A percentile compares a stretch with the other conserved stretches of the same genome.
Conservation (phyloP, 2,329 filamentous ascomycete species). For the Lasiodiplodia theobromae region DNA sequence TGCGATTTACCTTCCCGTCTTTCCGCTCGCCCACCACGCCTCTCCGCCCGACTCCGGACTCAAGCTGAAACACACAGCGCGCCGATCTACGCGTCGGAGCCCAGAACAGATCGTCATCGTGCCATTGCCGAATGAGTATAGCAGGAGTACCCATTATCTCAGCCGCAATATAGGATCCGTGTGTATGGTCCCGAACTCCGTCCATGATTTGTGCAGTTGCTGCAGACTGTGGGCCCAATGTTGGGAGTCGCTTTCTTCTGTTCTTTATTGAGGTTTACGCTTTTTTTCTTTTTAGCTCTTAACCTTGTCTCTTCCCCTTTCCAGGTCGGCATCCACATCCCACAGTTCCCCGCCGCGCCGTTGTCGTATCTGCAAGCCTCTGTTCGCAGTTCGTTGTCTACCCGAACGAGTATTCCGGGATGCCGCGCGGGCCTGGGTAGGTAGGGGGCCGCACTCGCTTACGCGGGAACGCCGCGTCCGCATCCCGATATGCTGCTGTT, state of each 20-base stretch:
- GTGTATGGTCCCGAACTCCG: not conserved
- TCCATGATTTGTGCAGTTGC: not conserved
- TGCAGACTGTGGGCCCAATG: not conserved
- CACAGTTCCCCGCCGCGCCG: slow-evolving; percentile 9
- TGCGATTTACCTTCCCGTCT: slow-evolving; percentile 7
- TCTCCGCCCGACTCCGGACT: slow-evolving; percentile 20
- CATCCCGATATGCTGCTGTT: not conserved
- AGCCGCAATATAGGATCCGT: not conserved
- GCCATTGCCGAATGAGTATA: not conserved
- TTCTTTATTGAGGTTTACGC: not conserved
- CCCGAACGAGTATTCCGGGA: slow-evolving; percentile 4
- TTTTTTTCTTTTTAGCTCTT: slow-evolving; percentile 6
- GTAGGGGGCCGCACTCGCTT: slow-evolving; percentile 2
- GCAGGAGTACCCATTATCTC: not conserved
- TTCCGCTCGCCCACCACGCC: not conserved
- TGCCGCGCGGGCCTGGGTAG: not conserved
- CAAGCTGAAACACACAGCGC: slow-evolving; percentile 14
- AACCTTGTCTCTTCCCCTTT: not conserved
- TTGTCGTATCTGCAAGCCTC: slow-evolving; percentile 14
- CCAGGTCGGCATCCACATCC: not conserved
- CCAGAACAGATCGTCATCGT: not conserved
- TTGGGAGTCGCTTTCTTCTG: not conserved
- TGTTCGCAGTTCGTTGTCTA: not conserved
- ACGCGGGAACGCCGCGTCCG: not conserved
- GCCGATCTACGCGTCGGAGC: not conserved